Base-by-base conservation (phyloP, 306 rosid species). In the Lotus japonicus region DNA sequence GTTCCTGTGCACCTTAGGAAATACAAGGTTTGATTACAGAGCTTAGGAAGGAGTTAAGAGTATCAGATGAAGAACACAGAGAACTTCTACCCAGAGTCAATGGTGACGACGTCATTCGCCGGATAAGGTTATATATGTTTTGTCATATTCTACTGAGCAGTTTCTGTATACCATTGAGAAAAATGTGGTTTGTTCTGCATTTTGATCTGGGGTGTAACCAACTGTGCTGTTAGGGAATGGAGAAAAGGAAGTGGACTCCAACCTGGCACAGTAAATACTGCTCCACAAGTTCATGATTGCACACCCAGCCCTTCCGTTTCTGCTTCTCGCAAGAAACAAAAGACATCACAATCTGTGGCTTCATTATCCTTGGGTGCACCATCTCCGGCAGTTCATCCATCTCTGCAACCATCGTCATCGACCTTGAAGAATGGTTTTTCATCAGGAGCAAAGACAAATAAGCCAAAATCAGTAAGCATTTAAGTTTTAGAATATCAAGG, bases 11-110 rank as follows among this genome's bases (percentile, higher is more conserved):
- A 26, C 58, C 49, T 41, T 5, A 91, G 97, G 97, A 91, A 77
- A 91, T 88, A 77, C 96, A 91, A 81, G 77, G 95, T 74, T 71
- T 88, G 82, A 86, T 91, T 73, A 88, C 97, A 14, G 97, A 91
- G 80, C 92, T 91, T 64, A 81, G 97, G 82, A 91, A 91, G 79
- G 97, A 91, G 81, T 75, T 91, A 78, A 85, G 96, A 84, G 90
- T 91, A 74, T 88, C 97, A 7, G 88, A 91, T 74, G 97, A 86
- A 50, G 92, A 88, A 70, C 97, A 91, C 81, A 83, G 97, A 79
- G 92, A 86, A 70, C 91, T 88, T 71, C 81, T 91, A 13, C 70
- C 88, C 13, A 77, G 80, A 77, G 97, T 88, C 58, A 91, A 91
- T 71, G 84, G 88, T 4, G 96, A 88, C 51, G 97, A 91, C 49